Conservation (phyloP, 257 asterid species). For the Solanum lycopersicoides region DNA sequence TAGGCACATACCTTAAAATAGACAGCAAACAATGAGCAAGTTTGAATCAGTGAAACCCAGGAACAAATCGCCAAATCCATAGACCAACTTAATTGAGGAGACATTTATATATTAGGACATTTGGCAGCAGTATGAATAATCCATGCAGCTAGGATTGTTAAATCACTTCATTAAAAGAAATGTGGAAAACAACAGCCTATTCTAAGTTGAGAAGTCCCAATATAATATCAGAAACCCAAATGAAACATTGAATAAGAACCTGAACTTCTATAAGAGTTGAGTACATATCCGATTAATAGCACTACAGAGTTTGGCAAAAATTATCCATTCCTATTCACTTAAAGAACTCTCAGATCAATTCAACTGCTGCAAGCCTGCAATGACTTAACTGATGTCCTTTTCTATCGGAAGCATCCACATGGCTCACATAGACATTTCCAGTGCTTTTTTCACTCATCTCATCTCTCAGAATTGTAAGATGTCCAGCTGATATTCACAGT, state of each 20-base stretch:
- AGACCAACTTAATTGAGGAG: neutral
- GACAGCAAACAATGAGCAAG: neutral
- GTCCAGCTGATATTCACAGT: neutral
- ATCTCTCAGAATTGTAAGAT: neutral
- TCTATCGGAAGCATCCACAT: neutral
- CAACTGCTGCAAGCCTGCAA: neutral
- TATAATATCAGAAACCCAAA: neutral
- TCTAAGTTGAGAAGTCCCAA: neutral
- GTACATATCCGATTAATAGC: neutral
- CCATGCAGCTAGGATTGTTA: neutral
- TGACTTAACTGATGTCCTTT: neutral
- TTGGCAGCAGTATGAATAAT: neutral
- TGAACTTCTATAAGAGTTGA: neutral
- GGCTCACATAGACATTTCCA: neutral
- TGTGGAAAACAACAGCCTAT: neutral
- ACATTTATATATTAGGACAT: neutral
- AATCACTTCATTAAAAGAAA: neutral
- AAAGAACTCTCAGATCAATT: neutral
- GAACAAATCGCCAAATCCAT: neutral
- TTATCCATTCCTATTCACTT: neutral
- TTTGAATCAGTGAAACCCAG: neutral
- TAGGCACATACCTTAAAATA: slow-evolving; percentile 81
- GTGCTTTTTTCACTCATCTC: neutral
- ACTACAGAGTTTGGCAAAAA: neutral
- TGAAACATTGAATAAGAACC: neutral